These are phyloP conservation scores for Teunomyces aglyptinius DNA, from an alignment of 805 yeast genomes.

Conservation along the genomic window DNA sequence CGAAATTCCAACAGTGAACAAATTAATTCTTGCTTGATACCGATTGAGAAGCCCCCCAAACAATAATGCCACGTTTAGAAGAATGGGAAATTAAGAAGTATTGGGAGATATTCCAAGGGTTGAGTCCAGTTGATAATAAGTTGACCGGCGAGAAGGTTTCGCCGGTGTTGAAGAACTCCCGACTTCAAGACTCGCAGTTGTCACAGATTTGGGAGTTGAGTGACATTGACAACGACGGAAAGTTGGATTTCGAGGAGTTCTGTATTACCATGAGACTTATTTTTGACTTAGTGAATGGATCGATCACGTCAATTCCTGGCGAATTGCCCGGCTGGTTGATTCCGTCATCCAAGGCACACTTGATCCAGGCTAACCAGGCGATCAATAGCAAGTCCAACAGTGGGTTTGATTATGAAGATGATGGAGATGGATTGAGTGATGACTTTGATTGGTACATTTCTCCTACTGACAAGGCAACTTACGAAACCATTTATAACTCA, in stretches of 20 bases:
- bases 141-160: slow-evolving; percentile 82
- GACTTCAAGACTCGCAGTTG: slow-evolving; percentile 72
- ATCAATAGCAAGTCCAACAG: slow-evolving; percentile 32
- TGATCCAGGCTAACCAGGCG: slow-evolving; percentile 81
- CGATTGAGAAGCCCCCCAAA: not conserved
- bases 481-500: slow-evolving; percentile 73
- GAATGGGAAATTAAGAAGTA: slow-evolving; percentile 96
- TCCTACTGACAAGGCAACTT: slow-evolving; percentile 76
- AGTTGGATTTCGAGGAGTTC: slow-evolving; percentile 93
- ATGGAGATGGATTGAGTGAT: slow-evolving; percentile 55
- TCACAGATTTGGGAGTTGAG: slow-evolving; percentile 87
- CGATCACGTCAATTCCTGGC: slow-evolving; percentile 54
- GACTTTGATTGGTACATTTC: slow-evolving; percentile 96
- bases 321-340: slow-evolving; percentile 87
- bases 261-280: slow-evolving; percentile 96
- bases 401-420: slow-evolving; percentile 46
- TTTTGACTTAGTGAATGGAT: slow-evolving; percentile 84
- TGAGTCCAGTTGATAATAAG: slow-evolving; percentile 76
- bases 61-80: slow-evolving; percentile 64
- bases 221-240: slow-evolving; percentile 91
- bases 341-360: slow-evolving; percentile 83
- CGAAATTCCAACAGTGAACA: slow-evolving; percentile 1
- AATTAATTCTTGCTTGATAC: not conserved
- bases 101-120: slow-evolving; percentile 95
- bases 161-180: slow-evolving; percentile 85